Base-by-base conservation (phyloP, 2,329 filamentous ascomycete species). In the Bipolaris sorokiniana region DNA sequence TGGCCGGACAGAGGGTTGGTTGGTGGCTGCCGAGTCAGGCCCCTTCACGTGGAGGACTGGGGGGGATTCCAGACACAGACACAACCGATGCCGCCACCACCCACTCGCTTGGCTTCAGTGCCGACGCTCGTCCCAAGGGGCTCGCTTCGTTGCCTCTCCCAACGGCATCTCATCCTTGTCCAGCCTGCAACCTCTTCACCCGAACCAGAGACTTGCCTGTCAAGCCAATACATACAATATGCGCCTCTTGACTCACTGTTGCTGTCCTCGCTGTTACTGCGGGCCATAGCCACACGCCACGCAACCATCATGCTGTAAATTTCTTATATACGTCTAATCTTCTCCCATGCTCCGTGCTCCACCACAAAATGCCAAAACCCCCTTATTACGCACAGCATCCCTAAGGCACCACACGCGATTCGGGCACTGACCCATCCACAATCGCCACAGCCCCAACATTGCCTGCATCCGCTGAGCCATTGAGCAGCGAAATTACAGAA, bases 401-500 rank as follows among this genome's bases (percentile, higher is more conserved):
- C 36, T 37, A 46, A 23, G 46, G 48, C 53, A 57, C 33, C 34
- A 37, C 13, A 22, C 74, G 65, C 22, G 66, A 66, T 51, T 78
- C 77, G 16, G 76, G 75, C 31, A 78, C 62, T 7, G 65, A 64
- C 5, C 76, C 76, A 22, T 78, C 77, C 1, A 78, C 74, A 1
- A 77, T 75, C 11, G 76, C 75, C 37, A 78, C 74, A 2, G 76
- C 76, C 9, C 77, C 77, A 22, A 74, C 71, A 42, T 77, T 78
- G 20, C 74, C 75, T 38, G 71, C 75, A 58, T 79, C 77, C 6
- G 75, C 69, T n/a, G 70, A 79, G 53, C 79, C 83, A 62, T 84
- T 84, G n/a, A 86, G 77, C 62, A 83, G 71, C 23, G 80, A 79
- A 36, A 86, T 77, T 20, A 81, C 80, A 33, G 90, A 88, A 66